Conservation (phyloP, 805 yeast genomes). For the Wickerhamomyces bovis region DNA sequence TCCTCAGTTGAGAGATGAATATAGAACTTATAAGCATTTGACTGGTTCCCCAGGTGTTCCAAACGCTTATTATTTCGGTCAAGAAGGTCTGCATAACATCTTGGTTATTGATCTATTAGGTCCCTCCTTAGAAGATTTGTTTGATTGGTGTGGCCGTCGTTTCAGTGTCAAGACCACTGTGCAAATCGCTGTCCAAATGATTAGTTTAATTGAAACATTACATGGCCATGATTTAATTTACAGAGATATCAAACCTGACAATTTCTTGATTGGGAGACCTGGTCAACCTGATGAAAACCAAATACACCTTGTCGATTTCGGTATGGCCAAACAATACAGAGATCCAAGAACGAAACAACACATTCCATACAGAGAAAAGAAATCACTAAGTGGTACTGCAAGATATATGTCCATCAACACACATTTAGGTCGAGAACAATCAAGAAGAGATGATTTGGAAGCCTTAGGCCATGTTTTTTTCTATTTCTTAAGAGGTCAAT, state of each 20-base stretch:
- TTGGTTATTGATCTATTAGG: conserved; percentile 72
- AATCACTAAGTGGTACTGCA: conserved; percentile 79
- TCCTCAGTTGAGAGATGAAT: conserved; percentile 78
- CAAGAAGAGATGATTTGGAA: conserved; percentile 78
- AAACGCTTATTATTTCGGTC: conserved; percentile 80
- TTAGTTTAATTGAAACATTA: conserved; percentile 60
- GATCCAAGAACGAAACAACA: conserved; percentile 77
- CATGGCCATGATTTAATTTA: conserved; percentile 75
- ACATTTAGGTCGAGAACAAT: conserved; percentile 81
- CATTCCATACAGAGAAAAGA: conserved; percentile 76
- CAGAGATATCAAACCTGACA: conserved; percentile 81
- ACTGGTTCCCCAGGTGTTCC: conserved; percentile 71
- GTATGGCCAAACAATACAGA: conserved; percentile 82
- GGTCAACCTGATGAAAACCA: conserved; percentile 55
- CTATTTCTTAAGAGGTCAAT: conserved; percentile 69
- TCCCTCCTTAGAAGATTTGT: conserved; percentile 76
- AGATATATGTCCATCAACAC: conserved; percentile 85
- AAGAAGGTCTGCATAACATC: conserved; percentile 77
- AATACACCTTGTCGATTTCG: conserved; percentile 74
- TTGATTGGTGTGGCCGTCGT: conserved; percentile 82
- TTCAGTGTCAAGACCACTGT: conserved; percentile 69
- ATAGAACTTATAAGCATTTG: conserved; percentile 67
- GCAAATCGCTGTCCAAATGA: conserved; percentile 74
- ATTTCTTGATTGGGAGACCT: conserved; percentile 65
- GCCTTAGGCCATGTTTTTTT: conserved; percentile 78